Evolutionary conservation across 345 rosid genomes (phyloP), one percentile per base, ranked within the genome.

Genomic region (Barbarea vulgaris): DNA sequence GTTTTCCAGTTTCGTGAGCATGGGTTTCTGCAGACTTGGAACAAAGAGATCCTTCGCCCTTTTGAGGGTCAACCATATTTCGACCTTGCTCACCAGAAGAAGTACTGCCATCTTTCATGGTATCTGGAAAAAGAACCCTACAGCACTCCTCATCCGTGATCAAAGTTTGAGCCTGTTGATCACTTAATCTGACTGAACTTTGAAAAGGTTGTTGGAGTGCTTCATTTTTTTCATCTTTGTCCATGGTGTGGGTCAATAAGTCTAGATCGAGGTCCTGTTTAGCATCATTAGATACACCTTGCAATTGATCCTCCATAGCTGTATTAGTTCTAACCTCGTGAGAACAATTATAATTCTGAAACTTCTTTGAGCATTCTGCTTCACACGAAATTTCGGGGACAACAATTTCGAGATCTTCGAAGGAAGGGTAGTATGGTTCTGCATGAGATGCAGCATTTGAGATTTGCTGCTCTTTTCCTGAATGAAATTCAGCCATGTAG

Each of bases 141-240:
- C 97, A 92, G 72, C 93, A 93, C 79, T 93, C 98, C 72, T 89
- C 97, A 76, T 95, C 97, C 14, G 97, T 79, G 79, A 89, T 81
- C 82, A 90, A 77, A 59, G 87, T 74, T 33, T 83, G 83, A 57
- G 87, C 88, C 70, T 81, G 77, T 81, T 86, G 80, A 82, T 75
- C 79, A 65, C 64, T 78, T 19, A 72, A 74, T 71, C 74, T 85
- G 76, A 75, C 54, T 24, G 88, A 81, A 67, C 75, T 68, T 84
- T 83, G 88, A 81, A 68, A 84, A 73, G 52, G 59, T 79, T 80
- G 77, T 75, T 76, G 76, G 69, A 58, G 69, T 77, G 72, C 47
- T 80, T 84, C 89, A 78, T 66, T 80, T 74, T 60, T 76, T 73
- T 83, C 87, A 17, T 73, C 75, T 55, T 83, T 76, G 76, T 59